Conservation (phyloP, 495 filamentous ascomycete species). For the Aspergillus cristatus region DNA sequence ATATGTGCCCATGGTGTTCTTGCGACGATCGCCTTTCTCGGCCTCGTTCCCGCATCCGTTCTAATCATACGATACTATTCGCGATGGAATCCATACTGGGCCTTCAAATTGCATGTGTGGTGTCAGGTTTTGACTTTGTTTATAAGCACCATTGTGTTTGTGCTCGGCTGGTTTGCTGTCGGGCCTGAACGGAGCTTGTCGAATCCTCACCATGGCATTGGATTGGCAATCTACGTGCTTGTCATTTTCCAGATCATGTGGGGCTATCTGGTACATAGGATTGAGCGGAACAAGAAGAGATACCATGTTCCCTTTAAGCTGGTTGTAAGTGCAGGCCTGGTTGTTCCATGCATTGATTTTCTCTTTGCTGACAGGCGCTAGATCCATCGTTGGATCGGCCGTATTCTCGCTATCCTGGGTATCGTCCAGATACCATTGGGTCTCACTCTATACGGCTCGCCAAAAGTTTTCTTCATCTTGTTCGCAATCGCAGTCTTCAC, state of each 20-base stretch:
- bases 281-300: conserved; percentile 50
- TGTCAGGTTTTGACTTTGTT: conserved; percentile 71
- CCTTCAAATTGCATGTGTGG: conserved; percentile 75
- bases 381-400: conserved; percentile 82
- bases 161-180: conserved; percentile 72
- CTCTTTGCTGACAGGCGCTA: conserved; percentile 9
- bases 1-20: conserved; percentile 79
- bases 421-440: conserved; percentile 84
- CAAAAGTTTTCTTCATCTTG: conserved; percentile 72
- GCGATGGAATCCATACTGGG: conserved; percentile 49
- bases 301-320: conserved; percentile 55
- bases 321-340: conserved; percentile 42
- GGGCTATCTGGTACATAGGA: conserved; percentile 59
- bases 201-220: conserved; percentile 94
- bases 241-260: conserved; percentile 72
- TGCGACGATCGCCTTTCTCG: conserved; percentile 79
- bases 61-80: conserved; percentile 69
- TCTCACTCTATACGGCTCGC: conserved; percentile 86
- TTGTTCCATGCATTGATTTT: no score
- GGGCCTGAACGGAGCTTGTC: conserved; percentile 67
- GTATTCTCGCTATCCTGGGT: conserved; percentile 65
- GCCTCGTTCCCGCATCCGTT: conserved; percentile 70
- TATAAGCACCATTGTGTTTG: conserved; percentile 62
- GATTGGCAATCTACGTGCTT: conserved; percentile 77
- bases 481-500: conserved; percentile 65